Conservation (phyloP, 257 asterid species). For the Craterostigma plantagineum region DNA sequence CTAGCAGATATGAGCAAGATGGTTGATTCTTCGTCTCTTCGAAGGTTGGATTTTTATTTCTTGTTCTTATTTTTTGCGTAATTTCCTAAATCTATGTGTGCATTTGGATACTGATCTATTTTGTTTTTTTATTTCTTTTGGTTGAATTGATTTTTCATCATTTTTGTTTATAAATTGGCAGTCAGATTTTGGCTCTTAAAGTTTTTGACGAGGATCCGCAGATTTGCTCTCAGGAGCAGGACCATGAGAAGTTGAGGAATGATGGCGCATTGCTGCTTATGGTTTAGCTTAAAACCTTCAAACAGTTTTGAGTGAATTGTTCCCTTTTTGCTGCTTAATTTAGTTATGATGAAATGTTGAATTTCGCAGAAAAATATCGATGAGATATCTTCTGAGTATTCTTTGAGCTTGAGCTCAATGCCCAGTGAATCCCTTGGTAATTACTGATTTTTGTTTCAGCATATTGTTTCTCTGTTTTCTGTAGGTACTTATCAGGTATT, state of each 20-base stretch:
- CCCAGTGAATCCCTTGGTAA: constrained; percentile 37
- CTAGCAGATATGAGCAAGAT: too few relatives aligned
- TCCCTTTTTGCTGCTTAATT: background rate
- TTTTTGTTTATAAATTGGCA: constrained; percentile 8
- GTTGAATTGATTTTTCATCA: background rate
- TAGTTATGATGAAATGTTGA: constrained; percentile 1
- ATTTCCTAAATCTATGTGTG: background rate
- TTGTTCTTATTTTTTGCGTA: too few relatives aligned
- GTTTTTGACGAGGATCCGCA: constrained; percentile 11
- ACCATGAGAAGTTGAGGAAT: constrained; percentile 11
- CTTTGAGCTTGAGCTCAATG: constrained; percentile 21
- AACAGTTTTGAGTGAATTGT: too few relatives aligned
- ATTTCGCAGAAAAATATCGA: constrained; percentile 30
- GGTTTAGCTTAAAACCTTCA: constrained; percentile 14
- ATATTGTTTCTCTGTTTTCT: background rate
- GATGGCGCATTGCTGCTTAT: constrained; percentile 27
- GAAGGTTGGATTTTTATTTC: background rate
- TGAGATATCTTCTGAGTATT: constrained; percentile 19
- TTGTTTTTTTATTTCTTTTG: constrained; percentile 6
- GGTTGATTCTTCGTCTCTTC: background rate
- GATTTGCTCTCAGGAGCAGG: constrained; percentile 17
- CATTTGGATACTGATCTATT: background rate
- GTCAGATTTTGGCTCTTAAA: constrained; percentile 48
- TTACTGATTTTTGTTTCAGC: background rate
- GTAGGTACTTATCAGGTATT: background rate